These are phyloP conservation scores for Pleurotus djamor DNA, from an alignment of 768 basidiomycete genomes.

Conservation along the genomic window DNA sequence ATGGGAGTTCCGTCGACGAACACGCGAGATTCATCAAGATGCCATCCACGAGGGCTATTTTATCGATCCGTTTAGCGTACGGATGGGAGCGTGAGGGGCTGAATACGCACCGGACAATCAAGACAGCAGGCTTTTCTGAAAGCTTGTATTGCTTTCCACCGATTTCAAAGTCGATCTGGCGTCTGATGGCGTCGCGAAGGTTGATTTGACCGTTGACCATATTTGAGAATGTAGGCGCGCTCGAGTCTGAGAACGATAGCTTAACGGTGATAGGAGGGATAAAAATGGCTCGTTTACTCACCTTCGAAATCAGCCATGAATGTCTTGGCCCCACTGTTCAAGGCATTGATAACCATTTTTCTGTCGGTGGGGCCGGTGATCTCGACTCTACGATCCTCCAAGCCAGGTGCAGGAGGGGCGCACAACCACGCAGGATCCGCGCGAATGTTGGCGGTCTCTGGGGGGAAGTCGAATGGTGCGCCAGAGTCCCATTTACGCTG, in stretches of 20 bases:
- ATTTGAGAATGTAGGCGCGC: constrained; percentile 90
- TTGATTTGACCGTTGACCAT: constrained; percentile 94
- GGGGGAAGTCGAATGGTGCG: constrained; percentile 76
- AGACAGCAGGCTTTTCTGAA: constrained; percentile 78
- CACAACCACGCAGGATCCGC: constrained; percentile 91
- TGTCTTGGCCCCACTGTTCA: constrained; percentile 94
- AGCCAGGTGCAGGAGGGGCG: constrained; percentile 85
- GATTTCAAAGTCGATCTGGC: constrained; percentile 85
- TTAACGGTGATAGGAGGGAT: not conserved
- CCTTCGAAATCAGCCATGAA: constrained; percentile 99
- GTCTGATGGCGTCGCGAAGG: constrained; percentile 85
- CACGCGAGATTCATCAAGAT: constrained; percentile 92
- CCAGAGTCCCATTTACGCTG: constrained; percentile 82
- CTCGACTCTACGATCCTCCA: constrained; percentile 95
- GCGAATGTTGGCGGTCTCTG: constrained; percentile 89
- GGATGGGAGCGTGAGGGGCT: not conserved
- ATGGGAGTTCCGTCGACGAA: constrained; percentile 86
- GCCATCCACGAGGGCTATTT: constrained; percentile 93
- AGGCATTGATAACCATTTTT: constrained; percentile 98
- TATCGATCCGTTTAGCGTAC: not conserved
- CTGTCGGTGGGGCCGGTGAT: constrained; percentile 98
- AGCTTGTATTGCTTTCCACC: constrained; percentile 94
- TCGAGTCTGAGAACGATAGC: constrained; percentile 66
- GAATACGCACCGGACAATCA: constrained; percentile 79
- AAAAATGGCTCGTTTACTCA: constrained; percentile 25